Conservation (phyloP, 805 yeast genomes). For the Sugiyamaella chiloensis region DNA sequence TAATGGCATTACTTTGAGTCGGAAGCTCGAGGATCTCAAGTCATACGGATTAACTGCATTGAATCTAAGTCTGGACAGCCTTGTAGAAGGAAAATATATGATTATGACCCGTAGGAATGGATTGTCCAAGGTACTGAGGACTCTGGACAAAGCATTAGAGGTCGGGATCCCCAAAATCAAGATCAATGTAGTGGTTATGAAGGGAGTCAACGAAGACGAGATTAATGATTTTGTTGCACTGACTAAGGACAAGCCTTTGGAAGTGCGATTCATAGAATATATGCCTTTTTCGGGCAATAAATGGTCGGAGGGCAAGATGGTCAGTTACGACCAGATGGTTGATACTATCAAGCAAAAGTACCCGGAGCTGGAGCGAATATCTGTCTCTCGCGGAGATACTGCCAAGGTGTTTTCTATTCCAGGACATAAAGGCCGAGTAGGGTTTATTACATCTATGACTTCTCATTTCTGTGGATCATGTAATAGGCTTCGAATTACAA, state of each 20-base stretch:
- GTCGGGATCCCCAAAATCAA: slow-evolving; percentile 46
- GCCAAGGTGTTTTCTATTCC: slow-evolving; percentile 46
- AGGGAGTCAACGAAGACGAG: slow-evolving; percentile 51
- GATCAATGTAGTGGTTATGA: slow-evolving; percentile 50
- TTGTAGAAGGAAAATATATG: slow-evolving; percentile 48
- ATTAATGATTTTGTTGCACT: slow-evolving; percentile 45
- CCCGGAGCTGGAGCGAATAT: slow-evolving; percentile 31
- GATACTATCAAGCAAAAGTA: slow-evolving; percentile 33
- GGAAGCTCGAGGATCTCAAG: slow-evolving; percentile 45
- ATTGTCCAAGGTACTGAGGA: slow-evolving; percentile 42
- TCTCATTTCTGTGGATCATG: slow-evolving; percentile 51
- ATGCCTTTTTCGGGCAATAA: slow-evolving; percentile 59
- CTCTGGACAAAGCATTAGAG: slow-evolving; percentile 44
- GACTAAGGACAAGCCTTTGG: slow-evolving; percentile 40
- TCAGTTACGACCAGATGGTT: slow-evolving; percentile 45
- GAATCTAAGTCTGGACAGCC: slow-evolving; percentile 49
- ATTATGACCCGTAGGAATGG: slow-evolving; percentile 52
- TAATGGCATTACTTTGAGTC: slow-evolving; percentile 49
- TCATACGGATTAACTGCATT: slow-evolving; percentile 45
- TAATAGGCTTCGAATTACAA: slow-evolving; percentile 49
- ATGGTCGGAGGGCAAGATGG: slow-evolving; percentile 47
- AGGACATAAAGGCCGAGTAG: slow-evolving; percentile 44
- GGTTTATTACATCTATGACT: slow-evolving; percentile 57
- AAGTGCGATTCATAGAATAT: slow-evolving; percentile 53
- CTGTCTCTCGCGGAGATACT: slow-evolving; percentile 43